Evolutionary conservation across 441 rosid genomes (phyloP).

Genomic region (Populus hybrid): DNA sequence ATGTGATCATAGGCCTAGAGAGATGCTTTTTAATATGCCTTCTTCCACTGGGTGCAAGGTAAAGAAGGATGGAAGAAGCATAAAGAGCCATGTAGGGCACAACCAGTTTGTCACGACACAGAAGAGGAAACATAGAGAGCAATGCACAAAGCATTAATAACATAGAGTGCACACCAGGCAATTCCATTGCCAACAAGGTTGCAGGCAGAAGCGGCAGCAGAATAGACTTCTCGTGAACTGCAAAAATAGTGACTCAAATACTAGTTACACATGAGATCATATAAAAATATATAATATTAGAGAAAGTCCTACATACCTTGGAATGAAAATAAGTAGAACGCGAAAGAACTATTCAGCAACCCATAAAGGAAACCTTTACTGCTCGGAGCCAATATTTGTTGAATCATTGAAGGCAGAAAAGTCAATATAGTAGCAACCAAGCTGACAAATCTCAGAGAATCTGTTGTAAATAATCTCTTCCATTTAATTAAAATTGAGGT

Average conservation of each 20-base stretch:
- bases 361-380: slow-evolving; percentile 77
- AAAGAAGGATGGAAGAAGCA: slow-evolving; percentile 51
- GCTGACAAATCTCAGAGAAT: slow-evolving; percentile 53
- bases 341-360: slow-evolving; percentile 70
- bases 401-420: slow-evolving; percentile 84
- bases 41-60: slow-evolving; percentile 38
- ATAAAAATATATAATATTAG: not conserved
- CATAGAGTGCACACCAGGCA: slow-evolving; percentile 41
- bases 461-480: slow-evolving; percentile 68
- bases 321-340: slow-evolving; percentile 85
- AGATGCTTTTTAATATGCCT: slow-evolving; percentile 13
- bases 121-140: slow-evolving; percentile 90
- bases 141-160: slow-evolving; percentile 59
- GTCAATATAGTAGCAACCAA: slow-evolving; percentile 56
- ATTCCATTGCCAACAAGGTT: slow-evolving; percentile 64
- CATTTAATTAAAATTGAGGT: slow-evolving; percentile 76
- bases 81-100: slow-evolving; percentile 52
- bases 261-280: slow-evolving; percentile 2
- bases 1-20: slow-evolving; percentile 16
- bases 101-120: slow-evolving; percentile 68
- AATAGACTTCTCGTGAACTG: slow-evolving; percentile 96
- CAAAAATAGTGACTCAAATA: slow-evolving; percentile 15
- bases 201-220: slow-evolving; percentile 86
- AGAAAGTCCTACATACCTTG: slow-evolving; percentile 49
- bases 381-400: slow-evolving; percentile 74